Evolutionary conservation across 805 yeast species (phyloP), one percentile per base, ranked within the genome.

Genomic region (Teunomyces kruisii): DNA sequence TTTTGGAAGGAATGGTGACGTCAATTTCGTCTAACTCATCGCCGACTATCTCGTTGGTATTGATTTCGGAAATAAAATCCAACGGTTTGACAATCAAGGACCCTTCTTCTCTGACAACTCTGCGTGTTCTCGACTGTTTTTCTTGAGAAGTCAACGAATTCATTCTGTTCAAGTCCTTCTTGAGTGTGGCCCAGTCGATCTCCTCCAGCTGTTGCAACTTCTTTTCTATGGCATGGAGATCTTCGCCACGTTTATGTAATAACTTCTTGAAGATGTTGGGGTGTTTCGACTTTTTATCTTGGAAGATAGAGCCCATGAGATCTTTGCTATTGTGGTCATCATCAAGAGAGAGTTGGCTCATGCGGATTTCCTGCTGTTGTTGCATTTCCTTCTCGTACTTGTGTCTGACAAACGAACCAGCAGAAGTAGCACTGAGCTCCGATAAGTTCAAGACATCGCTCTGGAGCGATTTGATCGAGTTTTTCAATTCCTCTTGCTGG

Each of bases 371-470:
- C 22, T 55, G 59, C 10, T 54, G 57, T 10, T 48, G 51, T 16
- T 50, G 52, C 19, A 56, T 43, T 14, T 65, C 69, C 36, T 54
- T 61, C 29, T 82, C 83, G 57, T 70, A 73, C 54, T 78, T 84
- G 60, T 88, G 95, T 57, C 96, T 77, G 38, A 83, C 81, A 47
- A 82, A 81, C 26, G 95, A 86, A 0, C 95, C 96, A 1, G 96
- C 96, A 50, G 94, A 84, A 0, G 96, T 86, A 4, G 96, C 96
- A 67, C 94, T 86, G 50, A 86, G 76, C 60, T 87, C 94, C 29
- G 90, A 83, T 44, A 71, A 57, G 43, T 71, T 72, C 44, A 72
- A 64, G 4, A 72, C 76, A 48, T 72, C 78, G 54, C 76, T 70
- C 53, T 72, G 79, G 39, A 72, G 57, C 2, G 75, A 70, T 46